Conservation (phyloP, 768 basidiomycete genomes). For the Amanita rimosa region DNA sequence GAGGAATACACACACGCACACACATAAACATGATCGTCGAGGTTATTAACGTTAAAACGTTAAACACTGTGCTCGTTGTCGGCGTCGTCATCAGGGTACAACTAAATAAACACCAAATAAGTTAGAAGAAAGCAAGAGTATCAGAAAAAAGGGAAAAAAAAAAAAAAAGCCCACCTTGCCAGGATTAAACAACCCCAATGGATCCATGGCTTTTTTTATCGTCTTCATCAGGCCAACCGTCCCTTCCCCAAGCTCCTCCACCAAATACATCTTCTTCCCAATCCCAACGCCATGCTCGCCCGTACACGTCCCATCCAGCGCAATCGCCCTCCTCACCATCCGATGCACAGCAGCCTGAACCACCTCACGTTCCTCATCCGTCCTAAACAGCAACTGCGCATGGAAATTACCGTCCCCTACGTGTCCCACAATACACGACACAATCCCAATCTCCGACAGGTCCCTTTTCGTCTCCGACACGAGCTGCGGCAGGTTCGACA, state of each 20-base stretch:
- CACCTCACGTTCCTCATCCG: conserved; percentile 36
- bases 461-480: conserved; percentile 67
- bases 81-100: too few relatives aligned
- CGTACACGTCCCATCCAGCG: conserved; percentile 70
- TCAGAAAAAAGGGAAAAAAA: too few relatives aligned
- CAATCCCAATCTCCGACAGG: conserved; percentile 39
- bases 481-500: conserved; percentile 53
- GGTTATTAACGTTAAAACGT: too few relatives aligned
- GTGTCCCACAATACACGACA: conserved; percentile 62
- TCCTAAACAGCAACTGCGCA: conserved; percentile 43
- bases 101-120: too few relatives aligned
- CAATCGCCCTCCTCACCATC: conserved; percentile 60
- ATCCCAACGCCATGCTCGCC: conserved; percentile 86
- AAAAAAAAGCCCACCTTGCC: conserved; percentile 45
- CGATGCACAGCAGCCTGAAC: conserved; percentile 38
- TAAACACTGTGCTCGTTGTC: too few relatives aligned
- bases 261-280: conserved; percentile 75
- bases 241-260: conserved; percentile 69
- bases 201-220: conserved; percentile 68
- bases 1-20: too few relatives aligned
- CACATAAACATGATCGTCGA: too few relatives aligned
- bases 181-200: conserved; percentile 69
- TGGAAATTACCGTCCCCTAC: conserved; percentile 58
- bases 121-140: too few relatives aligned
- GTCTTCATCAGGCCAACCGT: conserved; percentile 80